Conservation (phyloP, 164 flowering plant genomes). For the Brasenia schreberi region DNA sequence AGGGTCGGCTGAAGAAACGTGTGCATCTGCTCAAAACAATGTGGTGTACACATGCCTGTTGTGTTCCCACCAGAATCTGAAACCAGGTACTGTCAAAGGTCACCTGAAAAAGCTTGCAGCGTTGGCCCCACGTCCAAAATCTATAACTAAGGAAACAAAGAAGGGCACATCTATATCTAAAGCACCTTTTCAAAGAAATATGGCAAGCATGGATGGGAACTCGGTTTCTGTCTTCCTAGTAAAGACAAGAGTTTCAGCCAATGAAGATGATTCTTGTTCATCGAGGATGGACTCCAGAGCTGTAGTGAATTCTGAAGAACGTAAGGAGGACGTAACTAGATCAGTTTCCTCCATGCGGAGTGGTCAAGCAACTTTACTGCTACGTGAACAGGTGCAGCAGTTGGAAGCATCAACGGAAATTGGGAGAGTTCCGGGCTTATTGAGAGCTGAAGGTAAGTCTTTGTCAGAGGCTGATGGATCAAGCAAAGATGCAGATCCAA, state of each 20-base stretch:
- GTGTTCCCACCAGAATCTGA: constrained; percentile 50
- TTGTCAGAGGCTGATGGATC: constrained; percentile 1
- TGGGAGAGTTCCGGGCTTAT: not conserved
- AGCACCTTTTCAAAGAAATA: not conserved
- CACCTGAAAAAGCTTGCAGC: constrained; percentile 44
- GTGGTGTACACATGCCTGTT: constrained; percentile 60
- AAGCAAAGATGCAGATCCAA: not conserved
- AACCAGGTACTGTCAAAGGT: constrained; percentile 57
- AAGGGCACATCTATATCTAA: not conserved
- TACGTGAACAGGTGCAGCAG: not conserved
- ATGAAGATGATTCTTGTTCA: not conserved
- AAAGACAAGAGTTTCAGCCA: not conserved
- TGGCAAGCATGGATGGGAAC: not conserved
- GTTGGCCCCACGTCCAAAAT: constrained; percentile 6
- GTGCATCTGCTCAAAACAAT: constrained; percentile 27
- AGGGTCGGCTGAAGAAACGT: constrained; percentile 18
- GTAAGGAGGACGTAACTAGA: not conserved
- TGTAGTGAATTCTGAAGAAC: not conserved
- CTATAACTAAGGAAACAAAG: too few relatives aligned
- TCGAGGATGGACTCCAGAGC: not conserved
- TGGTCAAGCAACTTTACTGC: not conserved
- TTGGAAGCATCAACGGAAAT: not conserved
- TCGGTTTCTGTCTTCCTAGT: not conserved
- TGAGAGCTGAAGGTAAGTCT: constrained; percentile 5
- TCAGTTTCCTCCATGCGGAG: not conserved